Base-by-base conservation (phyloP, 306 rosid genomes). In the Malus domestica region DNA sequence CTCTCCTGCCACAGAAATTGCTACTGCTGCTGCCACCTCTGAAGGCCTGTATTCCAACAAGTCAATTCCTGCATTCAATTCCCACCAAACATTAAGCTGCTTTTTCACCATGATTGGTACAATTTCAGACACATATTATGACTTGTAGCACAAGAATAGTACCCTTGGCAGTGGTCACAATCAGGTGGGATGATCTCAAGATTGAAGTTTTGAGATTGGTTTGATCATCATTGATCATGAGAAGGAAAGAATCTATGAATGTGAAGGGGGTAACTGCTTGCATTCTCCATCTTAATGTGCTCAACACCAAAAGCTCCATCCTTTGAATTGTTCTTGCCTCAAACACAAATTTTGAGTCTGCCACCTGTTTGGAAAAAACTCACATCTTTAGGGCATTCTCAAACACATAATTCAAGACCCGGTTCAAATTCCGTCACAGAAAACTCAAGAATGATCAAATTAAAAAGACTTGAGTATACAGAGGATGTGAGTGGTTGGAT, bases 11-110 rank as follows among this genome's bases (percentile, higher is more conserved):
- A 89, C 89, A 83, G 78, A 83, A 70, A 90, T 83, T 14, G 98
- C 93, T 80, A 89, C 93, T 9, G 99, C 98, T 67, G 94, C 99
- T 75, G 98, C 98, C 70, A 96, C 81, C 79, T 92, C 98, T 44
- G 99, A 96, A 42, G 97, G 93, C 80, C 67, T 92, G 91, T 88
- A 96, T 87, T 88, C 99, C 93, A 96, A 88, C 86, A 90, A 92
- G 74, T 90, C 99, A 76, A 93, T 85, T 70, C 89, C 98, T 95
- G 92, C 97, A 85, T 89, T 86, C 33, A 85, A 82, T 84, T 80
- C 13, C 82, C 42, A 78, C 18, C 46, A 4, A 70, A 73, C 32
- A 83, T 76, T 70, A 78, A 80, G 54, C 59, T 78, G 71, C 80
- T 46, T 54, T 25, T 67, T 65, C 82, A 76, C 51, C 81, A 80